phyloP scores from a whole-genome alignment of 2,329 filamentous ascomycete genomes.

The Epichloe festucae region DNA sequence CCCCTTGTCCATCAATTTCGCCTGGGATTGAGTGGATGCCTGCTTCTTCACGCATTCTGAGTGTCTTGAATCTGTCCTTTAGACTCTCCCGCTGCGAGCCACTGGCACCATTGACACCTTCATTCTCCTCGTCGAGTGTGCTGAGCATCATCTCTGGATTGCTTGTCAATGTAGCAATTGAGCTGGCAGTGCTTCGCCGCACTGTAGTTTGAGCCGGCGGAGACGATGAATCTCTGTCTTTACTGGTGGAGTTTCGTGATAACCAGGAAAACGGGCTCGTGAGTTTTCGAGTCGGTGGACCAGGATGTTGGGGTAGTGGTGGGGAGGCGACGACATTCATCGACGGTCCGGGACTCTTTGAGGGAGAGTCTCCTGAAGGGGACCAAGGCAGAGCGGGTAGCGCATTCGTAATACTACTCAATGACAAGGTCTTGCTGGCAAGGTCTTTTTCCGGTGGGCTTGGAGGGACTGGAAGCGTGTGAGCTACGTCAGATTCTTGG shows the following conservation, averaged over 20 bases:
- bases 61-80: conserved; percentile 65
- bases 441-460: conserved; percentile 23
- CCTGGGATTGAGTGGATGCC: conserved; percentile 38
- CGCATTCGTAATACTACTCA: conserved; percentile 58
- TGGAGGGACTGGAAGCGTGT: conserved; percentile 15
- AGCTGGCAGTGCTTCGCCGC: conserved; percentile 64
- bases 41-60: conserved; percentile 63
- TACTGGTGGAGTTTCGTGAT: conserved; percentile 51
- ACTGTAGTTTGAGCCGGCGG: conserved; percentile 34
- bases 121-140: conserved; percentile 60
- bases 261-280: conserved; percentile 84
- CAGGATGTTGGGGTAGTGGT: conserved; percentile 14
- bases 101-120: conserved; percentile 32
- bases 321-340: conserved; percentile 18
- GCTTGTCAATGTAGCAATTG: conserved; percentile 64
- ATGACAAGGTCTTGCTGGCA: conserved; percentile 44
- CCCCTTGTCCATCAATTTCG: conserved; percentile 37
- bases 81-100: conserved; percentile 47
- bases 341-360: conserved; percentile 30
- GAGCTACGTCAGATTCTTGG: conserved; percentile 7
- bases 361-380: conserved; percentile 37
- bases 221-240: conserved; percentile 43
- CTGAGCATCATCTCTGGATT: conserved; percentile 70
- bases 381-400: conserved; percentile 65
- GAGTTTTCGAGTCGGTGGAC: conserved; percentile 51